Evolutionary conservation across 345 rosid genomes (phyloP).

Genomic region (Tarenaya hassleriana): DNA sequence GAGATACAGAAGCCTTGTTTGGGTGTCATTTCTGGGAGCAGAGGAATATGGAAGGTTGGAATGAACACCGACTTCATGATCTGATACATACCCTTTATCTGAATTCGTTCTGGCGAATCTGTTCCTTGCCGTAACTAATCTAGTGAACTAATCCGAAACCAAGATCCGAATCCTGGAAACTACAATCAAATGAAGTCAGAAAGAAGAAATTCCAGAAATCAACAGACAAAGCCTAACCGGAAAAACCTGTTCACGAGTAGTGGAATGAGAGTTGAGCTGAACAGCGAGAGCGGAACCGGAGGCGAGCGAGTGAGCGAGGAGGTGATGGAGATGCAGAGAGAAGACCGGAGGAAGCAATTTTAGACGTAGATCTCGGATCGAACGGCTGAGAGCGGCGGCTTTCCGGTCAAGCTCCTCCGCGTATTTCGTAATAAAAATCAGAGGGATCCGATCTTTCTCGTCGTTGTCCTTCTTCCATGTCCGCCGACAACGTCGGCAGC

Average conservation of each 20-base stretch:
- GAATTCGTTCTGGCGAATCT: conserved; percentile 60
- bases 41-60: conserved; percentile 53
- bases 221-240: background rate
- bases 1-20: conserved; percentile 59
- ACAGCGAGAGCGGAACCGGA: conserved; percentile 86
- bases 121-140: conserved; percentile 43
- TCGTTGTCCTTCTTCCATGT: conserved; percentile 39
- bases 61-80: conserved; percentile 36
- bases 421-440: conserved; percentile 47
- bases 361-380: conserved; percentile 80
- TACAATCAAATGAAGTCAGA: no score
- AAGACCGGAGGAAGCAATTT: conserved; percentile 82
- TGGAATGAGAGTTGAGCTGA: conserved; percentile 86
- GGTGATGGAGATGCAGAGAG: conserved; percentile 85
- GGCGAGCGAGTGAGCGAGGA: conserved; percentile 87
- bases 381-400: conserved; percentile 63
- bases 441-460: conserved; percentile 37
- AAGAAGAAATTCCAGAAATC: no score
- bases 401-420: conserved; percentile 61
- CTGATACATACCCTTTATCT: conserved; percentile 50
- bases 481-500: conserved; percentile 91
- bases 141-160: background rate
- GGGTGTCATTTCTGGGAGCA: conserved; percentile 50
- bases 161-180: background rate
- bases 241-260: conserved; percentile 82